These are phyloP conservation scores for Arbutus unedo DNA, from an alignment of 148 eudicot species.

Conservation along the genomic window DNA sequence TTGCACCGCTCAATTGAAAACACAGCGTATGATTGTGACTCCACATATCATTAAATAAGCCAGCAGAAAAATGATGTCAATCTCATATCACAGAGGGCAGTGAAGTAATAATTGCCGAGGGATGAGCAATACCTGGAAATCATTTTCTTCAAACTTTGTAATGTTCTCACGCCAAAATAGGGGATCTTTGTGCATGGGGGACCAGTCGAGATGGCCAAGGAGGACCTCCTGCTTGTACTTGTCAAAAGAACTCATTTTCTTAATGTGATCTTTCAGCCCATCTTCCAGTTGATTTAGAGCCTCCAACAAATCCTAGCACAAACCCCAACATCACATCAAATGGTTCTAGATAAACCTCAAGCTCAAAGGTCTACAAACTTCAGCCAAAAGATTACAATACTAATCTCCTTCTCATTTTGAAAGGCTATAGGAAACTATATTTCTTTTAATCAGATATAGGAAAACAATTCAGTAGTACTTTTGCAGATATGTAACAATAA, in stretches of 20 bases:
- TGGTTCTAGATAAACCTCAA: background rate
- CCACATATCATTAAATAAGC: background rate
- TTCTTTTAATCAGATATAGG: background rate
- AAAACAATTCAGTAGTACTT: background rate
- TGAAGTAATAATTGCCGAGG: background rate
- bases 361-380: background rate
- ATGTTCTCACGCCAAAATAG: slow-evolving; percentile 90
- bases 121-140: slow-evolving; percentile 71
- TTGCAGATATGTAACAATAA: background rate
- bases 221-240: slow-evolving; percentile 98
- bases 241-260: slow-evolving; percentile 83
- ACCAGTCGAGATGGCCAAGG: slow-evolving; percentile 94
- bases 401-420: background rate
- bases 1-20: background rate
- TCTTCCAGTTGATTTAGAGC: slow-evolving; percentile 82
- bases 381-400: background rate
- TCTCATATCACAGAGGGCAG: background rate
- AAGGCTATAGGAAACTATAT: background rate
- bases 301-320: slow-evolving; percentile 73
- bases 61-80: background rate
- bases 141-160: slow-evolving; percentile 79
- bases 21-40: background rate
- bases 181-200: slow-evolving; percentile 96
- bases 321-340: slow-evolving; percentile 1
- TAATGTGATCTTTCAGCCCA: slow-evolving; percentile 75